phyloP scores from a whole-genome alignment of 257 asterid species.

The Lavandula angustifolia region DNA sequence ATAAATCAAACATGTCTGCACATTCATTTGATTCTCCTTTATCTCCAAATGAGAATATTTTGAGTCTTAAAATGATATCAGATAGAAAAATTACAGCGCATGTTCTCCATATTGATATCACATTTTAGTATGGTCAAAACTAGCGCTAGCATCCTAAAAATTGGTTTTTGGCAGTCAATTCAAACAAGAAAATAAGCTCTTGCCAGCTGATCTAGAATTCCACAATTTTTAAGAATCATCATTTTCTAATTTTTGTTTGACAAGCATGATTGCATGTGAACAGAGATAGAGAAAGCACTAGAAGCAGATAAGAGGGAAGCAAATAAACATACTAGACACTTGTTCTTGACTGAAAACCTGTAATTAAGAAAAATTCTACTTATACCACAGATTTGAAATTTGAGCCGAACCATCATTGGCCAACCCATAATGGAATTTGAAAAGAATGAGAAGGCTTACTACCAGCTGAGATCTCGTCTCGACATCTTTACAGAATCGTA shows the following conservation, averaged over 20 bases:
- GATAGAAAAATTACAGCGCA: not conserved
- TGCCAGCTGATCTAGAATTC: constrained; percentile 2
- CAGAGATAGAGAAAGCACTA: not conserved
- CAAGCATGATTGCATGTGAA: not conserved
- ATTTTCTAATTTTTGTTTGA: not conserved
- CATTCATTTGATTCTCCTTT: constrained; percentile 15
- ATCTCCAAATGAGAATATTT: not conserved
- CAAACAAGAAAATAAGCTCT: not conserved
- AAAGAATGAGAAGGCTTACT: constrained; percentile 32
- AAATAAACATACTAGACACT: not conserved
- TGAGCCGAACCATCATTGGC: not conserved
- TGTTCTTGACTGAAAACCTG: not conserved
- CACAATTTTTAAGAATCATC: not conserved
- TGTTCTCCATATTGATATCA: constrained; percentile 1
- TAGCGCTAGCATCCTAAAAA: constrained; percentile 3
- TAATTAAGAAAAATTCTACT: not conserved
- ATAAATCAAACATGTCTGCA: constrained; percentile 25
- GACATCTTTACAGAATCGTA: constrained; percentile 90
- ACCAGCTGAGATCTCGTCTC: constrained; percentile 80
- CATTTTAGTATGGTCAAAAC: constrained; percentile 13
- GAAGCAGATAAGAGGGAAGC: not conserved
- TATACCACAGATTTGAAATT: constrained; percentile 10
- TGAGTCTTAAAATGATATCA: not conserved
- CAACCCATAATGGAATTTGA: not conserved
- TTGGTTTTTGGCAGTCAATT: constrained; percentile 16